A percentile compares a stretch with the other conserved stretches of the same genome.
These are phyloP conservation scores for Penicillium sp. DNA, from an alignment of 2,329 filamentous ascomycete genomes.

Conservation along the genomic window DNA sequence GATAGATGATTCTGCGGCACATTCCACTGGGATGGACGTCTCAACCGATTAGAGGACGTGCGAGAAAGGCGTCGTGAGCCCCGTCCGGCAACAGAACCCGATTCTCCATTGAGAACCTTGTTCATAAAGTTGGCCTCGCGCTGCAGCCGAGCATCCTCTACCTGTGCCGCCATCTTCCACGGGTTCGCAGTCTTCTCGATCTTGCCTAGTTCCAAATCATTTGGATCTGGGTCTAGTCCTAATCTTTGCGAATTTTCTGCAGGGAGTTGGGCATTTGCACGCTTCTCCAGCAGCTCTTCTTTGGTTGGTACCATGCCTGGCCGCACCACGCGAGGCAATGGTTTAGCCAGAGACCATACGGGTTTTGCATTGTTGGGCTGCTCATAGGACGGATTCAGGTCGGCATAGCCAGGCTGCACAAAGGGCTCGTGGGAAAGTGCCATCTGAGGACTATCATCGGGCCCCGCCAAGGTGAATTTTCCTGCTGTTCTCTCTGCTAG, in stretches of 20 bases:
- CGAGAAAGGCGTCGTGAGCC: conserved; percentile 26
- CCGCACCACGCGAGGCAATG: conserved; percentile 58
- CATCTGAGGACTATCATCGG: conserved; percentile 36
- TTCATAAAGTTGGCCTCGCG: conserved; percentile 46
- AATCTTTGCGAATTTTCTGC: conserved; percentile 37
- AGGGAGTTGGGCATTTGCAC: conserved; percentile 35
- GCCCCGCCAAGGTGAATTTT: conserved; percentile 37
- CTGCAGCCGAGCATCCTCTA: conserved; percentile 48
- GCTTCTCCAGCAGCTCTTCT: conserved; percentile 41
- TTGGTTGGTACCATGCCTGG: conserved; percentile 57
- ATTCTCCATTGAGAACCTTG: conserved; percentile 38
- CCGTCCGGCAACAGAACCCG: conserved; percentile 14
- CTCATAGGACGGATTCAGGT: conserved; percentile 60
- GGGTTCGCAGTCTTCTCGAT: conserved; percentile 44
- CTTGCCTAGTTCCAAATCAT: conserved; percentile 49
- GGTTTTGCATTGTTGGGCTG: conserved; percentile 55
- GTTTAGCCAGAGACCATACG: conserved; percentile 59
- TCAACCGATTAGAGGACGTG: conserved; percentile 25
- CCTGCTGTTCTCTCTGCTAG: conserved; percentile 34
- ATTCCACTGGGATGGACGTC: conserved; percentile 28
- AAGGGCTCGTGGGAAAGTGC: conserved; percentile 47
- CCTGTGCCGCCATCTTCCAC: conserved; percentile 48
- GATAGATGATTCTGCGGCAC: conserved; percentile 25
- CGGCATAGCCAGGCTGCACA: conserved; percentile 58
- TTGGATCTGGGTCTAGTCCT: conserved; percentile 45